phyloP scores from a whole-genome alignment of 2,329 filamentous ascomycete genomes.

The Chalaropsis ovoidea region DNA sequence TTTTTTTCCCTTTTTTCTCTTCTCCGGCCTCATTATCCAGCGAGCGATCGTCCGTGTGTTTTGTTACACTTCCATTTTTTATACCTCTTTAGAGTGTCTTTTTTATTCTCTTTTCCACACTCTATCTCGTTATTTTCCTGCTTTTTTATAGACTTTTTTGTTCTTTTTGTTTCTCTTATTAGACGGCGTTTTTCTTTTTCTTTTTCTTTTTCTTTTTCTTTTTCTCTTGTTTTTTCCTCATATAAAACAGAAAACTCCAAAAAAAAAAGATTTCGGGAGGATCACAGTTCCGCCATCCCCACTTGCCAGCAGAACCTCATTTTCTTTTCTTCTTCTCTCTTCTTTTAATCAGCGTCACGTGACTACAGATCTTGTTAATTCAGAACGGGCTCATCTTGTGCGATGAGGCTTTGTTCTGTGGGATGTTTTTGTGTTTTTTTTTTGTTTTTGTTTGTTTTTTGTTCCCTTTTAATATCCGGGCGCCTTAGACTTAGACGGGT shows the following conservation, averaged over 20 bases:
- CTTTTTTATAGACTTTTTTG: background rate
- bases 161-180: conserved; percentile 18
- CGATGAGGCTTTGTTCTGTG: conserved; percentile 6
- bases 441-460: background rate
- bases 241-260: background rate
- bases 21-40: conserved; percentile 15
- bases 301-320: conserved; percentile 11
- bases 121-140: background rate
- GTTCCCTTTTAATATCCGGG: background rate
- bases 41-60: conserved; percentile 16
- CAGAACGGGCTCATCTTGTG: background rate
- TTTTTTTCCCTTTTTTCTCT: background rate
- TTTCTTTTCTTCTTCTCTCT: background rate
- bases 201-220: background rate
- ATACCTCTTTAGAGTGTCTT: conserved; percentile 6
- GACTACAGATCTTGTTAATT: conserved; percentile 1
- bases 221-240: conserved; percentile 4
- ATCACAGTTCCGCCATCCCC: conserved; percentile 10
- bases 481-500: background rate
- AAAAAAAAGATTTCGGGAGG: conserved; percentile 13
- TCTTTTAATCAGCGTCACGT: background rate
- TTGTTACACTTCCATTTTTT: conserved; percentile 17
- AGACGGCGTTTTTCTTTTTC: conserved; percentile 11
- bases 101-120: background rate
- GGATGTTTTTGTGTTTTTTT: background rate